These are phyloP conservation scores for Stephania yunnanensis DNA, from an alignment of 164 flowering plant species.

Conservation along the genomic window DNA sequence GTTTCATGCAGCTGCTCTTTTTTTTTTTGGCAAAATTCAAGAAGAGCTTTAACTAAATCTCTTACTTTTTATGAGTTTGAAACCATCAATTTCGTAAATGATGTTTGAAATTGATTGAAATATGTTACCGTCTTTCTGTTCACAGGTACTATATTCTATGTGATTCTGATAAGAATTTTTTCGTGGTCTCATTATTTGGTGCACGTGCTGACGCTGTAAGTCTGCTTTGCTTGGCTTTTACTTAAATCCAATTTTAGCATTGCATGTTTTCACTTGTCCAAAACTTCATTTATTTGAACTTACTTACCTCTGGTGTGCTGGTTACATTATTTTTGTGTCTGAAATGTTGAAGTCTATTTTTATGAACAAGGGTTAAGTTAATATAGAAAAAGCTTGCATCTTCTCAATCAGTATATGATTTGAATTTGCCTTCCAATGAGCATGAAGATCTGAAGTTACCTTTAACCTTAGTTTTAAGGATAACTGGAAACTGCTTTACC, in stretches of 20 bases:
- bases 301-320: not conserved
- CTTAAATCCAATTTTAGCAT: not conserved
- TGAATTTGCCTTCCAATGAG: not conserved
- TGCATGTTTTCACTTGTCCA: not conserved
- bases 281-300: not conserved
- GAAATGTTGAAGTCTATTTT: not conserved
- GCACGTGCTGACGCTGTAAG: slow-evolving; percentile 56
- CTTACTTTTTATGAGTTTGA: not conserved
- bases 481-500: not conserved
- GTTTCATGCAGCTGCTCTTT: not conserved
- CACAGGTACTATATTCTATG: slow-evolving; percentile 74
- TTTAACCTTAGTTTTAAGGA: not conserved
- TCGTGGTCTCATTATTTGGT: slow-evolving; percentile 66
- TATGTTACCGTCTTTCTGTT: slow-evolving; percentile 12
- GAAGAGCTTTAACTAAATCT: not conserved
- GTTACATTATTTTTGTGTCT: not conserved
- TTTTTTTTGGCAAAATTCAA: not conserved
- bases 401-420: not conserved
- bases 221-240: slow-evolving; percentile 8
- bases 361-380: not conserved
- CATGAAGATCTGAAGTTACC: not conserved
- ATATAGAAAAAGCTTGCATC: not conserved
- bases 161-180: slow-evolving; percentile 62
- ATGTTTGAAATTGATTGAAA: not conserved
- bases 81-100: not conserved